Conservation (phyloP, 805 yeast species). For the Monosporozyma solicola region DNA sequence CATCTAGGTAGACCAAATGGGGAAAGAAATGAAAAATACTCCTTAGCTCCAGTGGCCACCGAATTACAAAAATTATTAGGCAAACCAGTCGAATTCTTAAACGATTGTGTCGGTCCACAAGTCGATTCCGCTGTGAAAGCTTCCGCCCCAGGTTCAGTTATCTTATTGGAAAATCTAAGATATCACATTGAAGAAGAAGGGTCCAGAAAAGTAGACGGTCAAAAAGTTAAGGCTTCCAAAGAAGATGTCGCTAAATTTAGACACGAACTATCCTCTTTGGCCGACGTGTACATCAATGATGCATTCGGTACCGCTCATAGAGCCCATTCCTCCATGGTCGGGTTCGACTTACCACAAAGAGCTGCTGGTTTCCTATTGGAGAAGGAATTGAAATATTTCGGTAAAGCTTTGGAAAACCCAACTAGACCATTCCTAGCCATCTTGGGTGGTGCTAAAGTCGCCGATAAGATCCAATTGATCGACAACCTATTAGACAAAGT, state of each 20-base stretch:
- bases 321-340: constrained; percentile 99
- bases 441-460: constrained; percentile 99
- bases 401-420: constrained; percentile 98
- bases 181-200: constrained; percentile 98
- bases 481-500: constrained; percentile 97
- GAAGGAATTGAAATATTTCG: constrained; percentile 94
- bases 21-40: constrained; percentile 73
- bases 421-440: constrained; percentile 97
- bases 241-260: constrained; percentile 84
- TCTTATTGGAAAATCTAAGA: constrained; percentile 93
- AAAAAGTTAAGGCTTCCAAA: constrained; percentile 85
- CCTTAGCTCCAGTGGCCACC: constrained; percentile 85
- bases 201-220: constrained; percentile 81
- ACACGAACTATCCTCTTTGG: constrained; percentile 78
- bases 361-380: constrained; percentile 98
- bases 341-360: constrained; percentile 64
- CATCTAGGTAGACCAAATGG: constrained; percentile 99
- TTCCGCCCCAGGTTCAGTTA: constrained; percentile 71
- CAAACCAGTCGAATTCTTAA: constrained; percentile 67
- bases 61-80: constrained; percentile 77
- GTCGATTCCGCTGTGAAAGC: constrained; percentile 71
- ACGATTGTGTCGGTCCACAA: constrained; percentile 88
- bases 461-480: constrained; percentile 97
- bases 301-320: constrained; percentile 99
- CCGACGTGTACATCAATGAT: constrained; percentile 96